Percentiles rank a stretch among this genome's conserved stretches.
Evolutionary conservation across 352 stramenopile genomes (phyloP).

Genomic region (Globisporangium okanoganense): DNA sequence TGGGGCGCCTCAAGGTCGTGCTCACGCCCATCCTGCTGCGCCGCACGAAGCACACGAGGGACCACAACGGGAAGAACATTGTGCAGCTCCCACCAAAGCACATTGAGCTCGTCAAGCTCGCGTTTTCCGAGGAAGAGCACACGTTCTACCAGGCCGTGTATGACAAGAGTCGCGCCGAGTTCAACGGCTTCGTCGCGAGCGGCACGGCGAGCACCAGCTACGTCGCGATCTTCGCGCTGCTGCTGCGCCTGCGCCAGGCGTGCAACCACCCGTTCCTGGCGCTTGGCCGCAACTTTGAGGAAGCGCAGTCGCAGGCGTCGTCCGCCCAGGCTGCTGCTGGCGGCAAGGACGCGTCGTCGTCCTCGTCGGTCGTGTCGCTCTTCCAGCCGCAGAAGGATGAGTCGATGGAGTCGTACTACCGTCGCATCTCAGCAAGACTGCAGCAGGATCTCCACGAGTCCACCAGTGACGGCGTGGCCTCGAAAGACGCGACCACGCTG

Average conservation of each 20-base stretch:
- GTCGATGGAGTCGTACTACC: slow-evolving; percentile 55
- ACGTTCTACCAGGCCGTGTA: slow-evolving; percentile 87
- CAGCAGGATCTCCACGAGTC: slow-evolving; percentile 40
- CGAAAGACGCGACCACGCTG: not conserved
- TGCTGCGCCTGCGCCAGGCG: slow-evolving; percentile 85
- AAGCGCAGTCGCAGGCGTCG: slow-evolving; percentile 19
- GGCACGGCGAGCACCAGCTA: slow-evolving; percentile 79
- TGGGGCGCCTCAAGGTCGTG: slow-evolving; percentile 63
- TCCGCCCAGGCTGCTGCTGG: not conserved
- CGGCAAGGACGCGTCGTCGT: not conserved
- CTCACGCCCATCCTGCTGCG: slow-evolving; percentile 77
- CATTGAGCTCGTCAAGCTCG: slow-evolving; percentile 58
- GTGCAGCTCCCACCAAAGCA: slow-evolving; percentile 73
- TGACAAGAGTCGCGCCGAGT: slow-evolving; percentile 80
- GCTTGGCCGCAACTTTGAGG: slow-evolving; percentile 58
- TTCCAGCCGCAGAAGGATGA: slow-evolving; percentile 53
- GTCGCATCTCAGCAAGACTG: slow-evolving; percentile 46
- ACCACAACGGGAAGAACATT: slow-evolving; percentile 55
- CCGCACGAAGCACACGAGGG: slow-evolving; percentile 79
- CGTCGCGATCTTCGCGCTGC: slow-evolving; percentile 84
- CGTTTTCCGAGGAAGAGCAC: slow-evolving; percentile 73
- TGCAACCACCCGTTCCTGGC: slow-evolving; percentile 89
- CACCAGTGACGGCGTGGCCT: not conserved
- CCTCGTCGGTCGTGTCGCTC: slow-evolving; percentile 22
- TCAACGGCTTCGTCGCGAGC: slow-evolving; percentile 83